A percentile compares a stretch with the other conserved stretches of the same genome.
Conservation (phyloP, 1,284 basidiomycete genomes). For the Sporisorium exsertum region DNA sequence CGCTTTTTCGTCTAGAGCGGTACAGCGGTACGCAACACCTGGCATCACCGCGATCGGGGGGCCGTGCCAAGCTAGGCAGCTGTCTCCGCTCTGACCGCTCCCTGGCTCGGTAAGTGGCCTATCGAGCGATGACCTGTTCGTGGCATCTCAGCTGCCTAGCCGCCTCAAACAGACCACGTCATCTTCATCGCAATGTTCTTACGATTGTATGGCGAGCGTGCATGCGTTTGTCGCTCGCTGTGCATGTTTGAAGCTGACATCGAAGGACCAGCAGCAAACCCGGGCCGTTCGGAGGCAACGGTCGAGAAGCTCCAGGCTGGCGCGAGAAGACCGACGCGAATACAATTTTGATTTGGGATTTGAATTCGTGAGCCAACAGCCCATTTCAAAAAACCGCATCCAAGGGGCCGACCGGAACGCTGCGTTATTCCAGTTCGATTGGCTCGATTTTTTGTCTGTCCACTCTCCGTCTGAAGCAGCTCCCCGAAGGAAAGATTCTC, state of each 20-base stretch:
- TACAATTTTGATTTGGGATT: not conserved
- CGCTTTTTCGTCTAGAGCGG: slow-evolving; percentile 4
- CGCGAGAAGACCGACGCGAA: slow-evolving; percentile 15
- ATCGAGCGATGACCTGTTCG: not conserved
- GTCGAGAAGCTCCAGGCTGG: not conserved
- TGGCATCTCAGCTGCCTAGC: not conserved
- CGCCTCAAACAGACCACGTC: not conserved
- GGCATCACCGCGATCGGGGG: slow-evolving; percentile 11
- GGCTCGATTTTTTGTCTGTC: not conserved
- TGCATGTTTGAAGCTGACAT: no score
- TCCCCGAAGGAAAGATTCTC: no score
- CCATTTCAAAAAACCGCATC: not conserved
- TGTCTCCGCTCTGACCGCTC: slow-evolving; percentile 7
- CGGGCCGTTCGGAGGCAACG: slow-evolving; percentile 15
- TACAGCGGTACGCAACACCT: slow-evolving; percentile 1
- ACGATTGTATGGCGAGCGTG: not conserved
- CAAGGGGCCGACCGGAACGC: slow-evolving; percentile 10
- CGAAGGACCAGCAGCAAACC: no score
- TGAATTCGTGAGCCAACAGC: not conserved
- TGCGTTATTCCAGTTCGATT: slow-evolving; percentile 10
- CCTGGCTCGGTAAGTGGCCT: no score
- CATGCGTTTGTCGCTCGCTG: not conserved
- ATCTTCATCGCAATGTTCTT: not conserved
- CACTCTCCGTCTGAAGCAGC: no score
- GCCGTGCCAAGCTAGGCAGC: not conserved